phyloP scores from a whole-genome alignment of 2,329 filamentous ascomycete species.

The Lecanoromycetidae sp. region DNA sequence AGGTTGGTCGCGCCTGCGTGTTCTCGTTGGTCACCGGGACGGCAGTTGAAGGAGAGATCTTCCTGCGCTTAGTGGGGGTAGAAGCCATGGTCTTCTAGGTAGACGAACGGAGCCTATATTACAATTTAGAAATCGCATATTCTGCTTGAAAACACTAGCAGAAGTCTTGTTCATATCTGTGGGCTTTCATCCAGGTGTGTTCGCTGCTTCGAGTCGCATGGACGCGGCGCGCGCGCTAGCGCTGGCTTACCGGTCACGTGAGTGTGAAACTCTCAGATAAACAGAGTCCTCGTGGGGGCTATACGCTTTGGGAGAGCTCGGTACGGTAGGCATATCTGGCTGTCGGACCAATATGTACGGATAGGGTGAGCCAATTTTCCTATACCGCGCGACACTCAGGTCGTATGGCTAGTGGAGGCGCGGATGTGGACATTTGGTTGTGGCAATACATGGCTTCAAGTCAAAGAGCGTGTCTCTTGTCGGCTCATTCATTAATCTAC shows the following conservation, averaged over 20 bases:
- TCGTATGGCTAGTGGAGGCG: background rate
- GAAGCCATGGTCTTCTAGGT: constrained; percentile 44
- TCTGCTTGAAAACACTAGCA: background rate
- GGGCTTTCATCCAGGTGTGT: no score
- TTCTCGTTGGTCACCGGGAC: constrained; percentile 32
- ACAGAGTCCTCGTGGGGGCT: no score
- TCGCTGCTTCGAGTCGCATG: no score
- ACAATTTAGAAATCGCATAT: background rate
- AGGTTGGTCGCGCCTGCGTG: constrained; percentile 23
- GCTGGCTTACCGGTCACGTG: no score
- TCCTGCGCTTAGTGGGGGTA: constrained; percentile 52
- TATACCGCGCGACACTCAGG: no score
- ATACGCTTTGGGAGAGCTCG: no score
- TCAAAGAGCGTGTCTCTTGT: constrained; percentile 30
- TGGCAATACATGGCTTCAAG: constrained; percentile 28
- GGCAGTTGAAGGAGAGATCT: constrained; percentile 45
- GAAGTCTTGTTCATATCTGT: background rate
- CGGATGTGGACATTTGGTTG: background rate
- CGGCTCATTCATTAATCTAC: constrained; percentile 29
- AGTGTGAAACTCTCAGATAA: no score
- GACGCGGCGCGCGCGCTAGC: no score
- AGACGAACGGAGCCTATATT: background rate
- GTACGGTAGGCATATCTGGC: no score
- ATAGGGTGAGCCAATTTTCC: no score
- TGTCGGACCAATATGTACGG: no score